phyloP scores from a whole-genome alignment of 805 yeast genomes.

The Maudiozyma turicensis region DNA sequence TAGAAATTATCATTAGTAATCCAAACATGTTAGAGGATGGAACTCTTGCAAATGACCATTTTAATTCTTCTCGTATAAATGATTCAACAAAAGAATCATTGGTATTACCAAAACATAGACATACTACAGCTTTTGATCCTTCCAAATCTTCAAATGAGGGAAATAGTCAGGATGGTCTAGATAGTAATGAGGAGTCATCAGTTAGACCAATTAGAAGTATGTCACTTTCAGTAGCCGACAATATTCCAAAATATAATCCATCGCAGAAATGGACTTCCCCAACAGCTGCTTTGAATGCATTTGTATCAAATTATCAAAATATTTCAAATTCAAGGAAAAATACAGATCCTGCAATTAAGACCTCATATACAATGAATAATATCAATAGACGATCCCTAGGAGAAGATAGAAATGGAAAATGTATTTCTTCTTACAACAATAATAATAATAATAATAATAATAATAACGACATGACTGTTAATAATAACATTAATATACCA shows the following conservation, averaged over 20 bases:
- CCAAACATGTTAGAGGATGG: constrained; percentile 32
- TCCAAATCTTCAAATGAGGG: neutral
- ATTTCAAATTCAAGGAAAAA: neutral
- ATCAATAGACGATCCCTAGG: neutral
- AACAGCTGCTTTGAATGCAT: constrained; percentile 24
- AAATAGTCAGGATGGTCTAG: neutral
- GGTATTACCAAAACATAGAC: neutral
- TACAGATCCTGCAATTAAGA: neutral
- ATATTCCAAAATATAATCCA: neutral
- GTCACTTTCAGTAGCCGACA: constrained; percentile 3
- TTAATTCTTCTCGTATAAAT: neutral
- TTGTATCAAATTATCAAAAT: constrained; percentile 14
- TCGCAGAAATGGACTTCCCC: constrained; percentile 9
- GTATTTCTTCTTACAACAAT: neutral
- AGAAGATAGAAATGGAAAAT: neutral
- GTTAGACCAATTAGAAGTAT: constrained; percentile 3
- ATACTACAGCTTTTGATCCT: neutral
- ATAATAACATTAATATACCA: neutral
- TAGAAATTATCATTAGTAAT: constrained; percentile 60
- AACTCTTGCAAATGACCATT: neutral
- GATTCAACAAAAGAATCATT: too few relatives aligned
- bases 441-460: too few relatives aligned
- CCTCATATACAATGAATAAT: neutral
- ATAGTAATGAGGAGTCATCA: neutral
- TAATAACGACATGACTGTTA: neutral